Evolutionary conservation across 257 asterid genomes (phyloP), one percentile per base, ranked within the genome.

Genomic region (Ophiorrhiza pumila): DNA sequence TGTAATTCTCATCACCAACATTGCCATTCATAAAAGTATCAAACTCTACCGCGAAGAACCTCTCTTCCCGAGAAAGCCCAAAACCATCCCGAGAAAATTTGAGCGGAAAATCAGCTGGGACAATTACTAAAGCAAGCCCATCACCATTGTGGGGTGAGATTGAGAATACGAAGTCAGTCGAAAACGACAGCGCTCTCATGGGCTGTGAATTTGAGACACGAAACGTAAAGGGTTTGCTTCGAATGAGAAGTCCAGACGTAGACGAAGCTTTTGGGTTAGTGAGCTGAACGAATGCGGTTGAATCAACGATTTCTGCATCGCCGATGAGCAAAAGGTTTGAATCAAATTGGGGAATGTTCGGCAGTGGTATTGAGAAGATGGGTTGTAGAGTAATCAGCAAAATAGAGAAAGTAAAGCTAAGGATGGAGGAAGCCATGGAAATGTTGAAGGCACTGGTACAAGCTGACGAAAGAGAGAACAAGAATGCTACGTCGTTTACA

Each of bases 141-240:
- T 83, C 90, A 1, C 90, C 95, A 35, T 62, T 75, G 4, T 80
- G 85, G 68, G 90, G 88, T 37, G 97, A 84, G 34, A 91, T 80
- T 25, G 90, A 82, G 84, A 91, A 91, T 4, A 85, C 78, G 84
- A 91, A 91, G 78, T 91, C 95, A 31, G 93, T 80, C 41, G 95
- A 85, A 78, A 91, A 88, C 9, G 96, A 91, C 43, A 77, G 22
- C 17, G 91, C 91, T 65, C 50, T 56, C 12, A 84, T 73, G 80
- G 68, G 60, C 70, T 47, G 47, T 32, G 76, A 46, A n/a, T 68
- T 62, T 1, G 71, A 15, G 22, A 62, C 74, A 39, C 68, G 76
- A 61, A 88, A 78, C 37, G 80, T 86, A 3, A 91, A 78, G 81
- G 97, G 87, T 68, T 71, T 84, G 55, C 65, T 79, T 78, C 78